These are phyloP conservation scores for Rhodotorula taiwanensis DNA, from an alignment of 768 basidiomycete species.

Conservation along the genomic window DNA sequence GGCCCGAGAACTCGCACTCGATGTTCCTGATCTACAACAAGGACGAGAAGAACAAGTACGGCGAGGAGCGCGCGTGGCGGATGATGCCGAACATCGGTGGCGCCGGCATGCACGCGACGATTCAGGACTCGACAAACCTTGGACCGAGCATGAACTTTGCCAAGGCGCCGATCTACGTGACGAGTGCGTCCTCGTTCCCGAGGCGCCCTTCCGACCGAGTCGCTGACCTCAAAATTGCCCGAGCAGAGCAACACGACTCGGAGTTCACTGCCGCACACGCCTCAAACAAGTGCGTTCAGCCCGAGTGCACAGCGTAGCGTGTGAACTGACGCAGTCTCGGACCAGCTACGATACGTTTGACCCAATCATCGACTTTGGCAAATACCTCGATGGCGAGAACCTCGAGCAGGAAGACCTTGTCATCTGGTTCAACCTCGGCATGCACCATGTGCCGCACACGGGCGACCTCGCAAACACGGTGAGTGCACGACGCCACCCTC, in stretches of 20 bases:
- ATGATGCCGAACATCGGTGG: slow-evolving; percentile 39
- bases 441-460: slow-evolving; percentile 39
- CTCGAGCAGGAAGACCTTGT: slow-evolving; percentile 43
- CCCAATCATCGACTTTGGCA: slow-evolving; percentile 43
- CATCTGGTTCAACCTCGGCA: slow-evolving; percentile 40
- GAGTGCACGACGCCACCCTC: too few species aligned
- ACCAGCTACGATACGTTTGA: slow-evolving; percentile 39
- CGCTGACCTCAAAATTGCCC: too few species aligned
- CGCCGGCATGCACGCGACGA: slow-evolving; percentile 37
- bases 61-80: slow-evolving; percentile 43
- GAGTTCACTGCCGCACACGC: slow-evolving; percentile 37
- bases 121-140: slow-evolving; percentile 42
- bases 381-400: slow-evolving; percentile 44
- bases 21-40: slow-evolving; percentile 44
- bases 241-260: slow-evolving; percentile 41
- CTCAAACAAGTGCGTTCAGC: too few species aligned
- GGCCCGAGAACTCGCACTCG: slow-evolving; percentile 35
- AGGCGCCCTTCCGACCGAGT: too few species aligned
- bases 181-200: too few species aligned
- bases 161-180: slow-evolving; percentile 41
- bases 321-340: slow-evolving; percentile 34
- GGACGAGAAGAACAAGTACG: slow-evolving; percentile 41
- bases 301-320: too few species aligned
- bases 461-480: slow-evolving; percentile 43
- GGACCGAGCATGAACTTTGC: slow-evolving; percentile 39